Conservation (phyloP, 768 basidiomycete species). For the Boletus rubescentipes region DNA sequence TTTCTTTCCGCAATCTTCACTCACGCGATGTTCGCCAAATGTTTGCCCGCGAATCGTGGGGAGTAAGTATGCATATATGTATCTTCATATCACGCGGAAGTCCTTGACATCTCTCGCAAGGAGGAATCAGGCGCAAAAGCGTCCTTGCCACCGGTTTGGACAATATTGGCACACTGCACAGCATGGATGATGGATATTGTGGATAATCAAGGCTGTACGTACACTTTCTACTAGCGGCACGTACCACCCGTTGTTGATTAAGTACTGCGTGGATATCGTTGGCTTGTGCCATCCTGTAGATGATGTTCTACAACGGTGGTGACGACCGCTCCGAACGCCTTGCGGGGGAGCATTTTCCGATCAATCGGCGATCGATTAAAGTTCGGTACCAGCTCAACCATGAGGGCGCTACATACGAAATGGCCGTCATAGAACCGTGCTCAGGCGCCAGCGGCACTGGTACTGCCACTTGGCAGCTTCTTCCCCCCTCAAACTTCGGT, state of each 20-base stretch:
- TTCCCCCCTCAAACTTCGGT: slow-evolving; percentile 8
- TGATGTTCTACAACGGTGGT: background rate
- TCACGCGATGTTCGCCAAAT: slow-evolving; percentile 5
- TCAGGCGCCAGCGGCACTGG: slow-evolving; percentile 5
- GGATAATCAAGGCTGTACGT: slow-evolving; percentile 10
- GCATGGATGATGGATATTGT: slow-evolving; percentile 4
- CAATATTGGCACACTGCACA: background rate
- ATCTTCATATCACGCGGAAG: background rate
- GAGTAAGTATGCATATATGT: background rate
- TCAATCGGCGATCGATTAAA: slow-evolving; percentile 15
- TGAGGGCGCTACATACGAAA: slow-evolving; percentile 6
- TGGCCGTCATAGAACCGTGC: slow-evolving; percentile 3
- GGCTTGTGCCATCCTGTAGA: background rate
- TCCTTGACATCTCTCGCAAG: background rate
- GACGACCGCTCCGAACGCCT: background rate
- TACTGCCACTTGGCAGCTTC: background rate
- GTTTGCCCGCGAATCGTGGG: background rate
- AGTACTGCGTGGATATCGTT: background rate
- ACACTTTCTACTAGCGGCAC: background rate
- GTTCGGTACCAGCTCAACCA: slow-evolving; percentile 11
- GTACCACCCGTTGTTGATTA: background rate
- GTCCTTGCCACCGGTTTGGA: background rate
- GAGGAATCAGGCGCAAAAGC: background rate
- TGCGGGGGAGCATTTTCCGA: background rate
- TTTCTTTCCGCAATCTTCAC: background rate